Conservation (phyloP, 1,284 basidiomycete genomes). For the Ceratobasidium sp. region DNA sequence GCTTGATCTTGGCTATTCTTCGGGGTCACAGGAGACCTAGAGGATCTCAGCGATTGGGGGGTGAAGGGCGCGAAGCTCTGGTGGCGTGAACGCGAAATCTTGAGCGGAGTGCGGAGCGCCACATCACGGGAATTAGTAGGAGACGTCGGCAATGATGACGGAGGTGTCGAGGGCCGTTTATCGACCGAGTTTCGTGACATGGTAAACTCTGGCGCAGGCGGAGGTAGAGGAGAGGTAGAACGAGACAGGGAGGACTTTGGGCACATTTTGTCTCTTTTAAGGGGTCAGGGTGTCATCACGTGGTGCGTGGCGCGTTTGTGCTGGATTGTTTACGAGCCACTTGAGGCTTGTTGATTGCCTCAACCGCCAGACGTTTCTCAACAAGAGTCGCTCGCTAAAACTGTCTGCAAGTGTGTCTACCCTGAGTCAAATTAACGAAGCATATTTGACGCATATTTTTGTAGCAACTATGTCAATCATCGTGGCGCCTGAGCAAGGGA, state of each 20-base stretch:
- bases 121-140: conserved; percentile 13
- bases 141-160: conserved; percentile 17
- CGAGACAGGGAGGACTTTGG: not conserved
- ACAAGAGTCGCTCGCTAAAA: not conserved
- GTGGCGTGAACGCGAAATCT: not conserved
- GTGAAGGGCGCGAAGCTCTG: conserved; percentile 15
- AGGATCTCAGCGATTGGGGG: conserved; percentile 13
- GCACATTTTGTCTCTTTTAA: conserved; percentile 15
- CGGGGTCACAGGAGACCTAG: not conserved
- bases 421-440: not conserved
- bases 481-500: conserved; percentile 29
- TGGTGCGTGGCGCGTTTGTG: conserved; percentile 15
- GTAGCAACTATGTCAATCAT: conserved; percentile 23
- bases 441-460: not conserved
- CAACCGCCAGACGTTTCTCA: not conserved
- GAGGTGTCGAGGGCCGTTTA: conserved; percentile 21
- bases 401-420: not conserved
- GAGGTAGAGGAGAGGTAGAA: conserved; percentile 2
- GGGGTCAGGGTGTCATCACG: conserved; percentile 3
- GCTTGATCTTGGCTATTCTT: not conserved
- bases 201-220: not conserved
- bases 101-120: conserved; percentile 21
- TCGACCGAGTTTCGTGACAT: not conserved
- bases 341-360: not conserved
- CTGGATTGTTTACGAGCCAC: conserved; percentile 14